Percentiles rank a stretch among this genome's conserved stretches.
phyloP scores from a whole-genome alignment of 768 basidiomycete genomes.

The Lentinula aciculospora region DNA sequence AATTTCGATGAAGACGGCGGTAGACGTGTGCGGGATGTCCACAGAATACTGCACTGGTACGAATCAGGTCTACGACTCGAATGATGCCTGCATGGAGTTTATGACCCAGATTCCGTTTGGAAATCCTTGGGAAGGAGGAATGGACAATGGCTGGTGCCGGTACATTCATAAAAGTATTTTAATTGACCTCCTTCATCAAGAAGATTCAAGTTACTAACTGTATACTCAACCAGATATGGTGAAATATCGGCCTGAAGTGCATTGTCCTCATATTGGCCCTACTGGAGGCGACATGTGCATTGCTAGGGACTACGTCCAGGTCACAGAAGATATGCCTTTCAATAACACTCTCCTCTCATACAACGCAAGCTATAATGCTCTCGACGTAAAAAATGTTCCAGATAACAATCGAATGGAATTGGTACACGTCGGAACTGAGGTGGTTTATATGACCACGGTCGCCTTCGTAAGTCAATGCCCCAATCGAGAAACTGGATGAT shows the following conservation, averaged over 20 bases:
- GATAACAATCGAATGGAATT: not conserved
- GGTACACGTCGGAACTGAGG: not conserved
- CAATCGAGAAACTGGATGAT: not conserved
- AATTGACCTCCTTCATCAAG: not conserved
- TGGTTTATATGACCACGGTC: slow-evolving; percentile 1
- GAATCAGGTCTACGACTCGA: slow-evolving; percentile 6
- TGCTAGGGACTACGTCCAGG: slow-evolving; percentile 1
- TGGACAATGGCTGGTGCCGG: slow-evolving; percentile 4
- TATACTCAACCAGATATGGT: slow-evolving; percentile 4
- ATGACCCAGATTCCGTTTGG: slow-evolving; percentile 4
- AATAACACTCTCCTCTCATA: not conserved
- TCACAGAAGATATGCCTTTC: slow-evolving; percentile 1
- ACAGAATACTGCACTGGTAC: slow-evolving; percentile 5
- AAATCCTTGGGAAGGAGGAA: slow-evolving; percentile 7
- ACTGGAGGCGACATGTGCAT: slow-evolving; percentile 10
- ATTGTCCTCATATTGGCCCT: slow-evolving; percentile 10
- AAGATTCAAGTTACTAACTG: no score
- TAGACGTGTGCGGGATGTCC: slow-evolving; percentile 5
- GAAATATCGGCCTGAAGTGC: slow-evolving; percentile 6
- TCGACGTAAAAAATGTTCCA: not conserved
- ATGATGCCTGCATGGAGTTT: slow-evolving; percentile 1
- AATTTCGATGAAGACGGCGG: slow-evolving; percentile 2
- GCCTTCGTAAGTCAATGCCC: not conserved
- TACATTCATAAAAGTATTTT: not conserved
- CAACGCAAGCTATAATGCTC: slow-evolving; percentile 6